Evolutionary conservation across 306 rosid species (phyloP).

Genomic region (Cucurbita pepo): DNA sequence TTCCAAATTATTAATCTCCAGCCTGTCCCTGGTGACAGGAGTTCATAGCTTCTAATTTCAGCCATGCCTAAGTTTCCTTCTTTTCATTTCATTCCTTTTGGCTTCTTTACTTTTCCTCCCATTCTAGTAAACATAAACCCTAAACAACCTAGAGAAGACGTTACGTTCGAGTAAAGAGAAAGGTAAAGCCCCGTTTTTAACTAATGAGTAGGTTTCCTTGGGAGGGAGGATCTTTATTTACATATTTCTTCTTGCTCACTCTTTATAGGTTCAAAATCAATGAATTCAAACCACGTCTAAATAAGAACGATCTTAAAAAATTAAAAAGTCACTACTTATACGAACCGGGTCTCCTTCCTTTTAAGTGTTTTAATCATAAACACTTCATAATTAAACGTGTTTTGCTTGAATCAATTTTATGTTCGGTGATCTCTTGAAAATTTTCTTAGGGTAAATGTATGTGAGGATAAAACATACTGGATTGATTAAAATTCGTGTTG

Average conservation of each 20-base stretch:
- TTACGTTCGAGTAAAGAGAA: neutral
- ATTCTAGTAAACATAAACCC: neutral
- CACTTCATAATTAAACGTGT: too few species aligned
- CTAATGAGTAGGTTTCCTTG: neutral
- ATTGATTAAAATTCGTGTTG: too few species aligned
- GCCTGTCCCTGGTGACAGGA: neutral
- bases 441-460: too few species aligned
- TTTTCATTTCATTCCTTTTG: neutral
- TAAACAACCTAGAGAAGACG: neutral
- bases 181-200: neutral
- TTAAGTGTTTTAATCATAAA: too few species aligned
- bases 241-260: neutral
- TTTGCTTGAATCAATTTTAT: too few species aligned
- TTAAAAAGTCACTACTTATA: too few species aligned
- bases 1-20: neutral
- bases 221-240: too few species aligned
- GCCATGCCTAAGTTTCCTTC: neutral
- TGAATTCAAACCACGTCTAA: too few species aligned
- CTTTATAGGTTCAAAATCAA: neutral
- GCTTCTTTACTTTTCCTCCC: neutral
- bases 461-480: too few species aligned
- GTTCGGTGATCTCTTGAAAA: too few species aligned
- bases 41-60: neutral
- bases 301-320: too few species aligned
- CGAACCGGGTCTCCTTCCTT: too few species aligned